Base-by-base conservation (phyloP, 2,329 filamentous ascomycete genomes). In the Colletotrichum eremochloae region DNA sequence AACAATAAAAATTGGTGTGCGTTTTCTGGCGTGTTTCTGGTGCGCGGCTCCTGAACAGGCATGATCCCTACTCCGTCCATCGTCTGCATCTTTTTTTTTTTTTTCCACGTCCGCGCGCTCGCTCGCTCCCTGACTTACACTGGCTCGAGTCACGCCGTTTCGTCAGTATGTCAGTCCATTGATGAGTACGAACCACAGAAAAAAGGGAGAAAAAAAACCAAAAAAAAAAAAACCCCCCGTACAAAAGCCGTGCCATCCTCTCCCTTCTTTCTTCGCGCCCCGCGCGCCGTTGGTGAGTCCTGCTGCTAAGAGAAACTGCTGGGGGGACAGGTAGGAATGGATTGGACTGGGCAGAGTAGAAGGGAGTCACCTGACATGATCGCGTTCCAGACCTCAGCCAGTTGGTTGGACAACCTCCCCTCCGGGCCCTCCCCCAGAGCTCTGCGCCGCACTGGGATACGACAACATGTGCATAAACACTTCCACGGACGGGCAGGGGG, bases 51-150 rank as follows among this genome's bases (percentile, higher is more conserved):
- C 60, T 9, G 65, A 69, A 69, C 69, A 72, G 55, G 69, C 69
- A 72, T 72, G 42, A 72, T 46, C 66, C 69, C 69, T 72, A 72
- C 69, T 69, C 66, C 58, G 63, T 53, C 9, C 42, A 9, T 20
- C 56, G 33, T 40, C 20, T n/a, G 6, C 44, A 46, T 46, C 44
- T 5, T 15, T 52, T 64, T 60, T 46, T 60, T 65, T 64, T 46
- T 61, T 40, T 44, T 44, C 1, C 24, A 24, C 44, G 44, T 46
- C 44, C 18, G 44, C 44, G 18, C 40, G 24, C 60, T 33, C 60
- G 29, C n/a, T 58, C 57, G 24, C 31, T 15, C 11, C 18, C 20
- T 36, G 12, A 60, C 58, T 46, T 24, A 53, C 15, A 53, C 24
- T 42, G 36, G 61, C 42, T 58, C 24, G 36, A 36, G 11, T 31